Evolutionary conservation across 2,329 filamentous ascomycete genomes (phyloP).

Genomic region (Neopestalotiopsis sp.): DNA sequence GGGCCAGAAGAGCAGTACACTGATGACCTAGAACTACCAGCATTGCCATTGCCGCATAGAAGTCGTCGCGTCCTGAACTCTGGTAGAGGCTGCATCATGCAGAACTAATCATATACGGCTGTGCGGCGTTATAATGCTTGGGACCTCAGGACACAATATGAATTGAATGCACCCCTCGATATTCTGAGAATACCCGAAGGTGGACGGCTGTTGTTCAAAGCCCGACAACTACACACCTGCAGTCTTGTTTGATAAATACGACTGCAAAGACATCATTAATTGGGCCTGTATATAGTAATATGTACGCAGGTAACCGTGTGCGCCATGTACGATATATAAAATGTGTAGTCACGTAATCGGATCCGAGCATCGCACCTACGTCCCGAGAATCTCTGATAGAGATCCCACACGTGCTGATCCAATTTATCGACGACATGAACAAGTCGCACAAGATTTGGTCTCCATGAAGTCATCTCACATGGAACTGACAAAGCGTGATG

Average conservation of each 20-base stretch:
- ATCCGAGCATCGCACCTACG: background rate
- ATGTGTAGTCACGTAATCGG: background rate
- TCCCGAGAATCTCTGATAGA: background rate
- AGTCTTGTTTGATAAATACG: background rate
- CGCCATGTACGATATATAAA: background rate
- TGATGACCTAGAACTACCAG: background rate
- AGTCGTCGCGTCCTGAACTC: background rate
- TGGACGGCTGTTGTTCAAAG: background rate
- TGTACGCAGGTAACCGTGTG: too few relatives aligned
- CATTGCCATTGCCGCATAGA: background rate
- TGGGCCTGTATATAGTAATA: too few relatives aligned
- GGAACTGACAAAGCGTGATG: too few relatives aligned
- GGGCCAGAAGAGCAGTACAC: background rate
- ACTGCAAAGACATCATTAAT: background rate
- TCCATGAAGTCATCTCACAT: background rate
- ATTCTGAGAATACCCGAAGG: background rate
- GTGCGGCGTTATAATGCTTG: background rate
- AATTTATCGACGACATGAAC: background rate
- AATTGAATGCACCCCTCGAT: background rate
- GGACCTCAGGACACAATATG: background rate
- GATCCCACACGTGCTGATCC: background rate
- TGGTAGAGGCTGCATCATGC: constrained; percentile 1
- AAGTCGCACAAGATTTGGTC: background rate
- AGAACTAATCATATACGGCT: background rate
- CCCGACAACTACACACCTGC: background rate